Evolutionary conservation across 768 basidiomycete genomes (phyloP), one percentile per base, ranked within the genome.

Genomic region (Pholiota molesta): DNA sequence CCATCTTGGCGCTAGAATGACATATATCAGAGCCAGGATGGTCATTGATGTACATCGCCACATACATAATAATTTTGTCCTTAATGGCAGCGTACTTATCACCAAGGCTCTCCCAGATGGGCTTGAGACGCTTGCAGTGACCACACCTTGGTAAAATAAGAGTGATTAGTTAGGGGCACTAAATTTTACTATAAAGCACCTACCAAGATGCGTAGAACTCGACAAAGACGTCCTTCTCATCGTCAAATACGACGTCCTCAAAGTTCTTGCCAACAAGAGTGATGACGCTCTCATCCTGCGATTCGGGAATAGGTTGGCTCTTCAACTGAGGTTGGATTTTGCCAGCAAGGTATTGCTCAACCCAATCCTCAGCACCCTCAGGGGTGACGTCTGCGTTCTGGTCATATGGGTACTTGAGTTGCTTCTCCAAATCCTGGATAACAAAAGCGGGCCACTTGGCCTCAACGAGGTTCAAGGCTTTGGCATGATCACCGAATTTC

Each of bases 161-260:
- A 47, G 63, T 33, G 55, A 11, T 28, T 57, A 44, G 62, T 19
- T n/a, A 39, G 21, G 21, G 10, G 0, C 44, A 29, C 31, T 51
- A 31, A 9, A 16, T 8, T 35, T 21, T 9, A 37, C 35, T 37
- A 14, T 10, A 52, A 45, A 64, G 65, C 54, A 69, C 89, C 47
- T 75, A 96, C 97, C 97, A 99, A 53, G 94, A 86, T 52, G 97
- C 97, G 70, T 93, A 98, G 78, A 99, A 96, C 77, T 99, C 97
- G 66, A 98, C 82, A 70, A 99, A 95, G 69, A 98, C 90, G 73
- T 99, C 96, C 80, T 97, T 97, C 61, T 80, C 79, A 65, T 95
- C 91, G 71, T 97, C 93, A 63, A 85, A 87, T 35, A 93, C 90
- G 55, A 95, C 80, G 55, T 93, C 79, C 2, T 99, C 94, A 66